Conservation (phyloP, 495 filamentous ascomycete species). For the Aspergillus egyptiacus region DNA sequence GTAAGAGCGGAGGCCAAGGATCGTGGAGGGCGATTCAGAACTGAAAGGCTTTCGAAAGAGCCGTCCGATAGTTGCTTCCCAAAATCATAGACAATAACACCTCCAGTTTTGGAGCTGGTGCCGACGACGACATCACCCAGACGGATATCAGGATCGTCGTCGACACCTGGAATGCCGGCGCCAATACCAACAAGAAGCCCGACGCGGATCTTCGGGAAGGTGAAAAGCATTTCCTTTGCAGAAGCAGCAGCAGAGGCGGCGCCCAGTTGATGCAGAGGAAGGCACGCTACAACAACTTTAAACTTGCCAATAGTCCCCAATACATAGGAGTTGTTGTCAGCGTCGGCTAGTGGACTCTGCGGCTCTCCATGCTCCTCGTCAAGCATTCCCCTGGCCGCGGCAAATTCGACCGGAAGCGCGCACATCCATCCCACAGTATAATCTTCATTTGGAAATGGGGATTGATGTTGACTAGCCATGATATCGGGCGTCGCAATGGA, state of each 20-base stretch:
- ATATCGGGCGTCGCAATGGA: no score
- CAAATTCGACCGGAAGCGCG: background rate
- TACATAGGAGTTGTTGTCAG: slow-evolving; percentile 3
- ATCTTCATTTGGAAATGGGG: background rate
- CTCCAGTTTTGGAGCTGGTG: background rate
- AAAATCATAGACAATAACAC: slow-evolving; percentile 4
- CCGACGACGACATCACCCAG: slow-evolving; percentile 7
- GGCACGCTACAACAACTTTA: background rate
- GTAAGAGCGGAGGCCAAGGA: background rate
- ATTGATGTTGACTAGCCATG: no score
- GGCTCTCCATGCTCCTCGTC: slow-evolving; percentile 3
- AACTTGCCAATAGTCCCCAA: background rate
- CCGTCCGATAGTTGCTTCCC: background rate
- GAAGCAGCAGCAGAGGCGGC: background rate
- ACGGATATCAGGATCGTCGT: background rate
- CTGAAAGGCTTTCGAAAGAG: background rate
- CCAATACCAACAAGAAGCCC: slow-evolving; percentile 6
- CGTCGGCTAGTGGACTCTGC: background rate
- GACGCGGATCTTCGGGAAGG: background rate
- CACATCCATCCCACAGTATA: slow-evolving; percentile 11
- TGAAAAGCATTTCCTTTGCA: background rate
- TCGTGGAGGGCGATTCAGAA: background rate
- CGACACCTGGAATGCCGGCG: background rate
- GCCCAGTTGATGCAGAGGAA: background rate
- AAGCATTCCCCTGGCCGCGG: slow-evolving; percentile 1